phyloP scores from a whole-genome alignment of 305 asterid genomes.

The Fraxinus sp. region DNA sequence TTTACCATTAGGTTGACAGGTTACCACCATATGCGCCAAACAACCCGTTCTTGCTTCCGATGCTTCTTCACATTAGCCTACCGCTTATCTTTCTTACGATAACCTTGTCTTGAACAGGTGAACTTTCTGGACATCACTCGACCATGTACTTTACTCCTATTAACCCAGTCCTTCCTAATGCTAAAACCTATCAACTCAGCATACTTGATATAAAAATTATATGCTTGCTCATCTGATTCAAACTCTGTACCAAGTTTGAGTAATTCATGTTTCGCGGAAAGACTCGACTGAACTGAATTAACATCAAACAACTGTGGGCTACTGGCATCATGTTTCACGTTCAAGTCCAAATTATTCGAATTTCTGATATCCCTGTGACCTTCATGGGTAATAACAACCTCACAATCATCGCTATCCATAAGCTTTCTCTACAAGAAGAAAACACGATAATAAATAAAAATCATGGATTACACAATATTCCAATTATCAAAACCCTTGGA shows the following conservation, averaged over 20 bases:
- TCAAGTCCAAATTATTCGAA: slow-evolving; percentile 55
- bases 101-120: slow-evolving; percentile 64
- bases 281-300: slow-evolving; percentile 24
- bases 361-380: slow-evolving; percentile 31
- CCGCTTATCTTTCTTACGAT: slow-evolving; percentile 56
- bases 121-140: slow-evolving; percentile 65
- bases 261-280: slow-evolving; percentile 29
- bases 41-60: slow-evolving; percentile 62
- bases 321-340: slow-evolving; percentile 44
- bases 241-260: slow-evolving; percentile 51
- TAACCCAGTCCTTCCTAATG: slow-evolving; percentile 65
- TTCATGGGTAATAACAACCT: slow-evolving; percentile 37
- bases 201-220: slow-evolving; percentile 45
- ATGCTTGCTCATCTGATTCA: slow-evolving; percentile 56
- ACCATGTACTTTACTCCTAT: slow-evolving; percentile 66
- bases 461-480: neutral
- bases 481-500: neutral
- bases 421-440: slow-evolving; percentile 19
- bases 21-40: slow-evolving; percentile 59
- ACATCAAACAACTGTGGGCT: slow-evolving; percentile 38
- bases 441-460: neutral
- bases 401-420: slow-evolving; percentile 42
- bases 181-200: slow-evolving; percentile 61
- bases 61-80: slow-evolving; percentile 61
- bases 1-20: slow-evolving; percentile 53